Percentiles rank a stretch among this genome's conserved stretches.
Conservation (phyloP, 768 basidiomycete genomes). For the Boletales sp. region DNA sequence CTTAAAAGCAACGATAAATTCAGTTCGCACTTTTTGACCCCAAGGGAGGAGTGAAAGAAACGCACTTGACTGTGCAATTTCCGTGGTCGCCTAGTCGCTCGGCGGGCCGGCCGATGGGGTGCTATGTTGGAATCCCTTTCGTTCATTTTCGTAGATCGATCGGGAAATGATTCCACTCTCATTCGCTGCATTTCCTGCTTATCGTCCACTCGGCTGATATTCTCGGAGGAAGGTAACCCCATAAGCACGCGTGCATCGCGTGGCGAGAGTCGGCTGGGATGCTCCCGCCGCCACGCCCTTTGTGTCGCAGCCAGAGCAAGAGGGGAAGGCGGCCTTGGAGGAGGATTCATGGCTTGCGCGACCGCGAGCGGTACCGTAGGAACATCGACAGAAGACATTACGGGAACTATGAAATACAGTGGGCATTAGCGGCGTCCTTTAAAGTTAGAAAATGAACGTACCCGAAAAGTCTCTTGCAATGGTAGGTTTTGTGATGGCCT, state of each 20-base stretch:
- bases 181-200: constrained; percentile 37
- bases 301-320: constrained; percentile 84
- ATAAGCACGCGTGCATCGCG: constrained; percentile 78
- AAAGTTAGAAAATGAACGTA: constrained; percentile 36
- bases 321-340: constrained; percentile 92
- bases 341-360: constrained; percentile 95
- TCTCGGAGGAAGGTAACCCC: constrained; percentile 43
- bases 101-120: constrained; percentile 66
- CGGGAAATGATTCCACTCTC: constrained; percentile 53
- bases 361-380: constrained; percentile 93
- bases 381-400: constrained; percentile 94
- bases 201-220: constrained; percentile 16
- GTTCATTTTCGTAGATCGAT: constrained; percentile 26
- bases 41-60: not conserved
- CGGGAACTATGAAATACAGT: constrained; percentile 59
- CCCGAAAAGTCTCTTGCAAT: constrained; percentile 91
- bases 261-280: constrained; percentile 76
- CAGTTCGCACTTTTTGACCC: not conserved
- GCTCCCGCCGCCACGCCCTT: constrained; percentile 78
- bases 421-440: not conserved
- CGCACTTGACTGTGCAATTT: constrained; percentile 14
- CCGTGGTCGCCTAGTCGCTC: constrained; percentile 32
- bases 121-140: constrained; percentile 14
- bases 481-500: constrained; percentile 98
- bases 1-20: not conserved